Percentiles rank a stretch among this genome's conserved stretches.
Evolutionary conservation across 768 basidiomycete species (phyloP).

Genomic region (Terana coerulea): DNA sequence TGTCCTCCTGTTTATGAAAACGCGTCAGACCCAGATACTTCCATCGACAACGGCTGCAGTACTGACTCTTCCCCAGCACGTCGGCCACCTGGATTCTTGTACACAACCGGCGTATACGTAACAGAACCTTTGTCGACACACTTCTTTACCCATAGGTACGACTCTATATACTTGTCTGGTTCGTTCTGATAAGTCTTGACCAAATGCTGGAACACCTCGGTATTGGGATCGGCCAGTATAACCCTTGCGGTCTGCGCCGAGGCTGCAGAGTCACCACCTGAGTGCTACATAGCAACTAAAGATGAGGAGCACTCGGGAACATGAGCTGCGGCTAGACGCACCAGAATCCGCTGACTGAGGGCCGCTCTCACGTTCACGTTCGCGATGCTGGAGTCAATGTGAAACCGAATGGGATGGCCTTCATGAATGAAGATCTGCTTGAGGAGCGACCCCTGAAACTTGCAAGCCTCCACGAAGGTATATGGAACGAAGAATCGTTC

Average conservation of each 20-base stretch:
- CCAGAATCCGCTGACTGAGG: constrained; percentile 69
- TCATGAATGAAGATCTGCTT: constrained; percentile 75
- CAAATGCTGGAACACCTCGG: constrained; percentile 70
- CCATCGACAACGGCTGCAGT: too few species aligned
- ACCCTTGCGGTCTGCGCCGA: constrained; percentile 69
- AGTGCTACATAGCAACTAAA: too few species aligned
- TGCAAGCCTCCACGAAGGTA: constrained; percentile 82
- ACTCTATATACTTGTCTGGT: constrained; percentile 73
- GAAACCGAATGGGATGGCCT: constrained; percentile 64
- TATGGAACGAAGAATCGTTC: constrained; percentile 77
- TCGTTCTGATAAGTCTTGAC: constrained; percentile 69
- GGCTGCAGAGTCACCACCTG: constrained; percentile 73
- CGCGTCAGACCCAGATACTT: neutral
- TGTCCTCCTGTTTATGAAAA: constrained; percentile 49
- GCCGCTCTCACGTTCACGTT: constrained; percentile 70
- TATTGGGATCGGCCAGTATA: constrained; percentile 77
- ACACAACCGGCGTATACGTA: constrained; percentile 69
- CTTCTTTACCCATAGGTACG: constrained; percentile 80
- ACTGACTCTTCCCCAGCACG: constrained; percentile 78
- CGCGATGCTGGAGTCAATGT: constrained; percentile 78
- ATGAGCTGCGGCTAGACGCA: too few species aligned
- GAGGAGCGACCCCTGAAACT: constrained; percentile 66
- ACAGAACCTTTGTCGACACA: constrained; percentile 68
- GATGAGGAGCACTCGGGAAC: too few species aligned
- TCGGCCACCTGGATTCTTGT: constrained; percentile 81